phyloP scores from a whole-genome alignment of 495 filamentous ascomycete genomes.

The Collariella sp. region DNA sequence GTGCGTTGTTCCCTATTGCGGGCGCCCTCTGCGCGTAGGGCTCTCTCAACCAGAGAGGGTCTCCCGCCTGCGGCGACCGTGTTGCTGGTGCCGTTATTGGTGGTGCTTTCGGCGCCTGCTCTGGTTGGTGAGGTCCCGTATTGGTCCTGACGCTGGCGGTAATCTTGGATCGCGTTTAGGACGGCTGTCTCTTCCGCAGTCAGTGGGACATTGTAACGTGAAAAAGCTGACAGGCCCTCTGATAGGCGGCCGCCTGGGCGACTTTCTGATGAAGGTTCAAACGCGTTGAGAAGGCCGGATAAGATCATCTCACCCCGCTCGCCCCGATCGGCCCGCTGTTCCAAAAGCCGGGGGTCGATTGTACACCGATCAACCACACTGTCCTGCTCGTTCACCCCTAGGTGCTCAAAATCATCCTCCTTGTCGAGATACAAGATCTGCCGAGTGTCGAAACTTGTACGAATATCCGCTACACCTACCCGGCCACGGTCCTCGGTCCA shows the following conservation, averaged over 20 bases:
- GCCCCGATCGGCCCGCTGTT: constrained; percentile 30
- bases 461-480: constrained; percentile 75
- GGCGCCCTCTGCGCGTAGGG: constrained; percentile 7
- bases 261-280: constrained; percentile 11
- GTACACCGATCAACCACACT: constrained; percentile 33
- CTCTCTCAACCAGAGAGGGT: constrained; percentile 11
- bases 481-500: constrained; percentile 87
- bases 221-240: constrained; percentile 19
- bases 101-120: neutral
- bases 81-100: constrained; percentile 2
- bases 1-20: constrained; percentile 12
- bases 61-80: neutral
- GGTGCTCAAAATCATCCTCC: constrained; percentile 47
- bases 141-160: constrained; percentile 39
- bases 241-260: constrained; percentile 13
- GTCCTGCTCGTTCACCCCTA: constrained; percentile 19
- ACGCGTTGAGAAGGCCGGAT: constrained; percentile 10
- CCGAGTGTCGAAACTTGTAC: constrained; percentile 62
- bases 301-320: constrained; percentile 25
- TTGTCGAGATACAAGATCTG: constrained; percentile 63
- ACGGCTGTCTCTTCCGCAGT: constrained; percentile 40
- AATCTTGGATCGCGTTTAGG: constrained; percentile 39
- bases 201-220: constrained; percentile 31
- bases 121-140: constrained; percentile 11
- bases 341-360: constrained; percentile 44